These are phyloP conservation scores for Zygoascus flipseniorum DNA, from an alignment of 805 yeast genomes.

Conservation along the genomic window DNA sequence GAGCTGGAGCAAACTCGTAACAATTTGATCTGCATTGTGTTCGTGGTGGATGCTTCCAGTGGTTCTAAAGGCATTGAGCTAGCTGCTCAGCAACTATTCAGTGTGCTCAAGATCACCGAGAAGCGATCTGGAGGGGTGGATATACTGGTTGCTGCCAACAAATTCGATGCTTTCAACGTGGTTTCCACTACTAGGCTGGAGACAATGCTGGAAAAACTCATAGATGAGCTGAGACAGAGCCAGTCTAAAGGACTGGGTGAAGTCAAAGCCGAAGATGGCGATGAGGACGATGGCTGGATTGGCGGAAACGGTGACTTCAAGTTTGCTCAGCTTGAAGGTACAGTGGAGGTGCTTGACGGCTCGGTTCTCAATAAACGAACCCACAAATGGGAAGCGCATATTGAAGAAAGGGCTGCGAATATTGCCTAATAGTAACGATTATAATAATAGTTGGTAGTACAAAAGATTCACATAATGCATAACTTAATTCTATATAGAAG, in stretches of 20 bases:
- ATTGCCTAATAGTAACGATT: not conserved
- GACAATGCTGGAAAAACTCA: conserved; percentile 52
- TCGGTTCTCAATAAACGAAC: conserved; percentile 53
- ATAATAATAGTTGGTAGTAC: not conserved
- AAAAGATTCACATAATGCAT: not conserved
- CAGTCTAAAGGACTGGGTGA: conserved; percentile 41
- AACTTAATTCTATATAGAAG: not conserved
- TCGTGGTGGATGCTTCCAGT: conserved; percentile 67
- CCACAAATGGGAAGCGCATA: conserved; percentile 67
- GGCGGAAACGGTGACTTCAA: conserved; percentile 39
- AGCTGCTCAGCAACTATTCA: conserved; percentile 51
- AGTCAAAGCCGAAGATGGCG: conserved; percentile 29
- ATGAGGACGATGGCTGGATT: conserved; percentile 38
- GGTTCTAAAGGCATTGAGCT: conserved; percentile 40
- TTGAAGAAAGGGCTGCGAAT: conserved; percentile 65
- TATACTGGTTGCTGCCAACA: conserved; percentile 72
- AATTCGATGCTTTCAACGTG: conserved; percentile 76
- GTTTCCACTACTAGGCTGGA: conserved; percentile 58
- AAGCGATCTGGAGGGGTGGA: conserved; percentile 60
- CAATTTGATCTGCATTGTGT: conserved; percentile 58
- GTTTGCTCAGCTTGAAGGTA: conserved; percentile 65
- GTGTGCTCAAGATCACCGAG: conserved; percentile 57
- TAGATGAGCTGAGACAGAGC: conserved; percentile 45
- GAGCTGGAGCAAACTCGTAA: conserved; percentile 23
- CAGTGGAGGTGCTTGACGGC: conserved; percentile 54